Conservation (phyloP, 768 basidiomycete species). For the Psilocybe cyanescens region DNA sequence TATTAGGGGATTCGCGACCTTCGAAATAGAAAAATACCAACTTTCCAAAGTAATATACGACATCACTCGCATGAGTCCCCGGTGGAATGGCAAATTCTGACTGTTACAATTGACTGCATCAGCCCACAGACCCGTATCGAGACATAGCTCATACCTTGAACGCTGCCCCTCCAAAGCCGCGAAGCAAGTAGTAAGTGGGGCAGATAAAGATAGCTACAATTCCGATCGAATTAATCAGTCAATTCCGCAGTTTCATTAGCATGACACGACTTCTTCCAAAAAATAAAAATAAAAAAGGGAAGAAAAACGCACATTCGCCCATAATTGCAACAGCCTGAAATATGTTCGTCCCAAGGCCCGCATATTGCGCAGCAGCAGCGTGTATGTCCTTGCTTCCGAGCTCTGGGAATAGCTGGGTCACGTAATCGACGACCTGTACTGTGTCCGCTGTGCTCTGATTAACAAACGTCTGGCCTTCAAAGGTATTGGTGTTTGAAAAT, state of each 20-base stretch:
- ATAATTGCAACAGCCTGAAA: conserved; percentile 39
- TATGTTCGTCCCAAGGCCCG: conserved; percentile 32
- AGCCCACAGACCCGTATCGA: background rate
- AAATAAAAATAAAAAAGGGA: background rate
- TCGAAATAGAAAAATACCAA: too few species aligned
- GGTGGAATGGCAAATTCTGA: conserved; percentile 50
- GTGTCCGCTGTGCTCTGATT: conserved; percentile 29
- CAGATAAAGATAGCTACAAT: conserved; percentile 46
- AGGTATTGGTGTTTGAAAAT: conserved; percentile 41
- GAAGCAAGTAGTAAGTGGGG: conserved; percentile 43
- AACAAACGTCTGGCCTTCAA: conserved; percentile 44
- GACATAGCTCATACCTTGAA: conserved; percentile 33
- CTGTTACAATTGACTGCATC: conserved; percentile 19
- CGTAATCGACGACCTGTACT: conserved; percentile 33
- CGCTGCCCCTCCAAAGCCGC: conserved; percentile 30
- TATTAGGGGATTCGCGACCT: too few species aligned
- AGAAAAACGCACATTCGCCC: conserved; percentile 39
- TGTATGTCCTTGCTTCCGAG: conserved; percentile 30
- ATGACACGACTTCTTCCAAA: too few species aligned
- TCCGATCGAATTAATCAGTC: background rate
- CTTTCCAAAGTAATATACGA: background rate
- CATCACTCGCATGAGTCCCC: conserved; percentile 33
- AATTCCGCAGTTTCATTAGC: background rate
- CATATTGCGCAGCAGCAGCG: conserved; percentile 32
- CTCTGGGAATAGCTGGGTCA: conserved; percentile 41